phyloP scores from a whole-genome alignment of 345 rosid species.

The Raphanus sativus region DNA sequence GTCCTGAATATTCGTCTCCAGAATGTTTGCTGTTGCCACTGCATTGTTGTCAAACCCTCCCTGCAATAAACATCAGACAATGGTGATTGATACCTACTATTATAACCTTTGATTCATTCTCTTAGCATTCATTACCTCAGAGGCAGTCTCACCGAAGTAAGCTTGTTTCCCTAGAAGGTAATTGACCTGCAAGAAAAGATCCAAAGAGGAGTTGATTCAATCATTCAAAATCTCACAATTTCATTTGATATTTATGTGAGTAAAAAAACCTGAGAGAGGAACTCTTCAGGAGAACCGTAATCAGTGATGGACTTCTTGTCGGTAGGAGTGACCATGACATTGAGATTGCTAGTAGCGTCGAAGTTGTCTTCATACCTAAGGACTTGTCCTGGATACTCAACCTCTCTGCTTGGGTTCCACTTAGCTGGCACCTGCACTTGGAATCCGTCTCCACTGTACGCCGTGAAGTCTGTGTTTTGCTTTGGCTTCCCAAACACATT shows the following conservation, averaged over 20 bases:
- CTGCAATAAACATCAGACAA: conserved; percentile 39
- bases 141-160: conserved; percentile 60
- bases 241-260: not conserved
- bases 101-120: not conserved
- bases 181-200: conserved; percentile 55
- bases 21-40: conserved; percentile 87
- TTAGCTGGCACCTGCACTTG: conserved; percentile 70
- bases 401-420: conserved; percentile 94
- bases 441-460: conserved; percentile 81
- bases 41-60: conserved; percentile 77
- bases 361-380: conserved; percentile 93
- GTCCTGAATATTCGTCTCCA: conserved; percentile 51
- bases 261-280: conserved; percentile 59
- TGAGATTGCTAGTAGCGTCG: conserved; percentile 62
- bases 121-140: conserved; percentile 64
- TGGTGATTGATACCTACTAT: not conserved
- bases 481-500: conserved; percentile 95
- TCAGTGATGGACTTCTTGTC: conserved; percentile 77
- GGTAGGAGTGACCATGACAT: conserved; percentile 76
- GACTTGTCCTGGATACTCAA: conserved; percentile 91
- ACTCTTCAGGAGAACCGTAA: conserved; percentile 76
- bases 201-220: not conserved
- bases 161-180: conserved; percentile 85
- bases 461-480: conserved; percentile 72
- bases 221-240: not conserved